A percentile compares a stretch with the other conserved stretches of the same genome.
Conservation (phyloP, 768 basidiomycete genomes). For the Pleurotus giganteus region DNA sequence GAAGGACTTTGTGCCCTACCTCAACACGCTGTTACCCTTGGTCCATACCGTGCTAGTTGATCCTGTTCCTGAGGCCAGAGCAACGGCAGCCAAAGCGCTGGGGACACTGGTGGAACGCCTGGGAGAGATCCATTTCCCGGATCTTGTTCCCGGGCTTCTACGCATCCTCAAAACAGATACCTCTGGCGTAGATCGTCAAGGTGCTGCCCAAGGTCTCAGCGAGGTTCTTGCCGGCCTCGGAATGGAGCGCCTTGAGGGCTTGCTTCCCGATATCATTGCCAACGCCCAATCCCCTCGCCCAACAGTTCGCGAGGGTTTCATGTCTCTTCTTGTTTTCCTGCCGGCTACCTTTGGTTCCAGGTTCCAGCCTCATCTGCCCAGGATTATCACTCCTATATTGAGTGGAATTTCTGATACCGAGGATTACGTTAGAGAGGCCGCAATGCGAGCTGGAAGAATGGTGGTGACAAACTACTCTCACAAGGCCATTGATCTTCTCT, state of each 20-base stretch:
- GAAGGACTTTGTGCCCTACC: constrained; percentile 92
- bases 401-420: constrained; percentile 89
- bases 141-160: constrained; percentile 86
- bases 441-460: constrained; percentile 99
- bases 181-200: constrained; percentile 95
- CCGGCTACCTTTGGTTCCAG: constrained; percentile 96
- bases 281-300: constrained; percentile 88
- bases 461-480: constrained; percentile 91
- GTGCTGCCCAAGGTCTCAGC: constrained; percentile 94
- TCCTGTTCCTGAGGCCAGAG: constrained; percentile 96
- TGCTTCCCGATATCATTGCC: constrained; percentile 90
- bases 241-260: constrained; percentile 94
- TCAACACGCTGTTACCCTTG: constrained; percentile 84
- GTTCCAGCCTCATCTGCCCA: constrained; percentile 93
- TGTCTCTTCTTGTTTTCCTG: constrained; percentile 93
- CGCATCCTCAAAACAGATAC: constrained; percentile 89
- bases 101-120: constrained; percentile 96
- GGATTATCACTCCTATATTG: constrained; percentile 91
- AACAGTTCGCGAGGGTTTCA: constrained; percentile 96
- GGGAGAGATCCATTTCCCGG: constrained; percentile 93
- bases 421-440: constrained; percentile 94
- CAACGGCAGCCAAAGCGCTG: constrained; percentile 94
- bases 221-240: constrained; percentile 95
- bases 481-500: constrained; percentile 88
- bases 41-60: constrained; percentile 93